Evolutionary conservation across 495 filamentous ascomycete species (phyloP).

Genomic region (Lasiosphaeria ovina): DNA sequence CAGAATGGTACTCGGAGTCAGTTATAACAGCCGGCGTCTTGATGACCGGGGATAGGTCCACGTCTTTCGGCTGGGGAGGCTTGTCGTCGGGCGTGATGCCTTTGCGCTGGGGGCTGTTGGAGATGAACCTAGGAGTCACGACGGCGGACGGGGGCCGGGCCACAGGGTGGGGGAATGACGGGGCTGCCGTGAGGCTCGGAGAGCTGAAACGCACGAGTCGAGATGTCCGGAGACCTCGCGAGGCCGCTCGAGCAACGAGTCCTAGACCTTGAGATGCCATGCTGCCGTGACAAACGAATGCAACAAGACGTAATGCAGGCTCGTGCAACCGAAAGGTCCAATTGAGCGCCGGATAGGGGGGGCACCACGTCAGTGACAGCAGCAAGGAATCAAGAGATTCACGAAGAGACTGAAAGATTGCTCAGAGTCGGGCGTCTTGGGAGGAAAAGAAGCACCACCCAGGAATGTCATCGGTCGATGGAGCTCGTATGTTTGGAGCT

Average conservation of each 20-base stretch:
- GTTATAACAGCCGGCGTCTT: constrained; percentile 36
- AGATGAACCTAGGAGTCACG: constrained; percentile 14
- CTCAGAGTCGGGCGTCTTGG: neutral
- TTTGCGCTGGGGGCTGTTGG: constrained; percentile 18
- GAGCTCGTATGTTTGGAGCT: constrained; percentile 9
- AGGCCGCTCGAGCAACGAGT: constrained; percentile 26
- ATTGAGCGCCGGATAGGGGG: no score
- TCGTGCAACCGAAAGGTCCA: no score
- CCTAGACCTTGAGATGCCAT: constrained; percentile 15
- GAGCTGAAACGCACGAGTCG: constrained; percentile 2
- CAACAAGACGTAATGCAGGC: no score
- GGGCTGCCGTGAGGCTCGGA: constrained; percentile 11
- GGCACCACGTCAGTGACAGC: no score
- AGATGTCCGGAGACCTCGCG: constrained; percentile 18
- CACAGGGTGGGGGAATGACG: neutral
- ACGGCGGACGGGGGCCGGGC: neutral
- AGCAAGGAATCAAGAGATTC: neutral
- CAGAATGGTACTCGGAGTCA: constrained; percentile 42
- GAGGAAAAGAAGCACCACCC: neutral
- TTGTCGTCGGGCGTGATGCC: constrained; percentile 35
- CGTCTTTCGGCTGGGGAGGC: constrained; percentile 19
- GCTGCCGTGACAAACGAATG: neutral
- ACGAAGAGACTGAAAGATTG: neutral
- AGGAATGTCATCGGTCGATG: constrained; percentile 1
- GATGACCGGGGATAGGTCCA: constrained; percentile 20